Evolutionary conservation across 306 rosid species (phyloP), one percentile per base, ranked within the genome.

Genomic region (Quercus ilex): DNA sequence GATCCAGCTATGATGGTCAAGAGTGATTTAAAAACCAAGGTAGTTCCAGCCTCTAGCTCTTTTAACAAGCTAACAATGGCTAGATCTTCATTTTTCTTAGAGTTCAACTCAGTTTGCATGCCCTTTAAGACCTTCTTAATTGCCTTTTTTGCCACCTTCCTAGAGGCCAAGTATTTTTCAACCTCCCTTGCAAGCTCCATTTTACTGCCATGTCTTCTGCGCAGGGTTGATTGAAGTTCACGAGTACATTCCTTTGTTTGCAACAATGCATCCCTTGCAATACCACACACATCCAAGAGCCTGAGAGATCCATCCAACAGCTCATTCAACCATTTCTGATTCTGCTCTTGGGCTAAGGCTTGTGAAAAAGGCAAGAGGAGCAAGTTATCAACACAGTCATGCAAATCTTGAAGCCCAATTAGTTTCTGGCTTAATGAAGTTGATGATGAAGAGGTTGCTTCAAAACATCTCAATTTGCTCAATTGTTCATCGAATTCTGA

Each of bases 191-290:
- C 68, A 25, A 87, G 74, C 68, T 87, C 90, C 79, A 82, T 38
- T 77, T 84, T 88, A 53, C 86, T 86, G 4, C 88, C 88, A 14
- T 88, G 82, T 79, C 85, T 87, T 77, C 86, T 82, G 71, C 86
- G 79, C 53, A 87, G 82, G 53, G 77, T 84, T 5, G 90, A 87
- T 65, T 87, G 88, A 84, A 87, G 81, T 38, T 87, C 88, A 1
- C 83, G 78, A 1, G 83, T 80, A 0, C 90, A 84, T 82, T 87
- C 90, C 79, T 87, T 87, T n/a, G 83, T 87, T 72, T 87, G 85
- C 41, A 87, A 60, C 1, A 87, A 67, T 11, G 90, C 52, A 74
- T 87, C 88, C 63, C 85, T 82, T 12, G 86, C 86, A 2, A 74
- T 86, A 9, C 81, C 71, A 21, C 90, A 84, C 3, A 49, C 83